Evolutionary conservation across 73 alveolate genomes (phyloP).

Genomic region (Tetrahymena malaccensis): DNA sequence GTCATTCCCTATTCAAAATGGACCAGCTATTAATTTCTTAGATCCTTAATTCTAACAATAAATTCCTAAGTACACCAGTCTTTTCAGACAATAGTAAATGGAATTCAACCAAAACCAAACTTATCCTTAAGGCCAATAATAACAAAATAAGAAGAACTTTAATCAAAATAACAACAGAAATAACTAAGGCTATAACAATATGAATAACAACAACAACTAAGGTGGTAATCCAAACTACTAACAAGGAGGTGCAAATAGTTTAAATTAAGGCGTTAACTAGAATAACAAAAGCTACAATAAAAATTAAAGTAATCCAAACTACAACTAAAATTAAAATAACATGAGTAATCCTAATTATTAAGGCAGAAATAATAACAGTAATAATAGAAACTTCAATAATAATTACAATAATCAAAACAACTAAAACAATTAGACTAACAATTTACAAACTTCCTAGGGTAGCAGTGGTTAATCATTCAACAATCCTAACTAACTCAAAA

Average conservation of each 20-base stretch:
- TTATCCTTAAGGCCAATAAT: neutral
- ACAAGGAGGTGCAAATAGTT: neutral
- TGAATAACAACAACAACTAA: neutral
- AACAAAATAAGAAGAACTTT: neutral
- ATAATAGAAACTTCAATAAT: neutral
- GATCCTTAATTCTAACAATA: neutral
- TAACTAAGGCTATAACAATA: neutral
- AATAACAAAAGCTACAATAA: neutral
- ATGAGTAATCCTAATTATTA: neutral
- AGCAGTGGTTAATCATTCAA: neutral
- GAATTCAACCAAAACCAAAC: neutral
- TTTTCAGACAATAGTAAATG: neutral
- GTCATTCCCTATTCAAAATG: neutral
- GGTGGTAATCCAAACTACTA: neutral
- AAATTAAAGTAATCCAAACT: neutral
- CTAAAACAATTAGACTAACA: neutral
- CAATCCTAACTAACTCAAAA: neutral
- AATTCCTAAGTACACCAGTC: neutral
- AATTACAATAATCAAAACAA: neutral
- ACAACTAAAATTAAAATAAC: neutral
- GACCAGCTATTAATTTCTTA: neutral
- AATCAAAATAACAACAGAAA: neutral
- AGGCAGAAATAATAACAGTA: neutral
- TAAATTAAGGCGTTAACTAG: neutral
- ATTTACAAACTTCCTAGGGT: neutral